Evolutionary conservation across 2,329 filamentous ascomycete genomes (phyloP), one percentile per base, ranked within the genome.

Genomic region (Phaeoacremonium minimum): DNA sequence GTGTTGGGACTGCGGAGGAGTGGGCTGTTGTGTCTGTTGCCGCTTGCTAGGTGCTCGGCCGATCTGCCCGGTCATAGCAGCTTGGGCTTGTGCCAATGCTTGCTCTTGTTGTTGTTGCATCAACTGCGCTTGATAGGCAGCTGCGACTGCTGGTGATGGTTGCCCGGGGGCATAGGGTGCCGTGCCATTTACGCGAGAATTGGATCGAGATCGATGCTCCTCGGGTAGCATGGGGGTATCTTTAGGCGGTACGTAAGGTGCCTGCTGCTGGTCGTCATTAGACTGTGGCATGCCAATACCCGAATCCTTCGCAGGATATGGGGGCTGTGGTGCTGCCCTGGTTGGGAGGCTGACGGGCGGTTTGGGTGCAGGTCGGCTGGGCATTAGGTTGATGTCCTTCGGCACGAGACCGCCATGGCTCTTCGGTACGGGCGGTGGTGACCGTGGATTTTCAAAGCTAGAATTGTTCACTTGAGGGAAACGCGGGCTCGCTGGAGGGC

Each of bases 401-500:
- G 62, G 56, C 29, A 67, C 64, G 19, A 66, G 57, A 30, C 61
- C 65, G 40, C 61, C 64, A 40, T 71, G 64, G 33, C 69, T 70
- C 60, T 54, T 75, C 58, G 40, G 91, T 90, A 96, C 86, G 9
- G 91, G 93, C 45, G 93, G 93, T 28, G 93, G 87, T 14, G 91
- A 87, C 55, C 93, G 80, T 33, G 93, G 93, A 56, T 98, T 97
- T 66, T 97, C 93, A 63, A 97, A 98, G 69, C 88, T 97, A 57
- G 87, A 86, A 66, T 87, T 80, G 64, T 91, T 90, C 58, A 87
- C 80, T 37, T 70, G 71, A 58, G 89, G 90, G 67, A 95, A 95
- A 57, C 87, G 80, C 42, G 88, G 87, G 64, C 87, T 93, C 46
- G 80, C 77, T 36, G 88, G 86, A 46, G 89, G 87, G 54, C 87